These are phyloP conservation scores for Darksidea phi DNA, from an alignment of 495 filamentous ascomycete genomes.

Conservation along the genomic window DNA sequence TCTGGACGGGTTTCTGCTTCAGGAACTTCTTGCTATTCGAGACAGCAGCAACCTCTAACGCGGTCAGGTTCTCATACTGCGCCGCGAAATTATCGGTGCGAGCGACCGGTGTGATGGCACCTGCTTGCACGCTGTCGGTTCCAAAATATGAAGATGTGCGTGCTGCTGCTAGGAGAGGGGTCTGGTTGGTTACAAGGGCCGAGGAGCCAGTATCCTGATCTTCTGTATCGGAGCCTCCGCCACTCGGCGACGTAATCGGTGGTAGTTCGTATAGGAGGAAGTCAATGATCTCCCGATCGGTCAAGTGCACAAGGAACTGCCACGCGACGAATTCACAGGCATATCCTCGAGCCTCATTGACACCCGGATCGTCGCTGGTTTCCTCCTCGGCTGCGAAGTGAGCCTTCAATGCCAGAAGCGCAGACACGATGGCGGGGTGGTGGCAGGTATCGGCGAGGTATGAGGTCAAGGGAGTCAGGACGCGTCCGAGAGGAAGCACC, in stretches of 20 bases:
- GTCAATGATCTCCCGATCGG: constrained; percentile 77
- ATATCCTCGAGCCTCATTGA: constrained; percentile 73
- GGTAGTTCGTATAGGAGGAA: constrained; percentile 81
- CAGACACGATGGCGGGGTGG: constrained; percentile 73
- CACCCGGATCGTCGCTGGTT: constrained; percentile 60
- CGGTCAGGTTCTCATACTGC: constrained; percentile 75
- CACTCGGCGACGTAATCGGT: constrained; percentile 24
- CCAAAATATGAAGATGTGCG: constrained; percentile 39
- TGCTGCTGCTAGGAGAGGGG: constrained; percentile 30
- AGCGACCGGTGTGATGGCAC: constrained; percentile 36
- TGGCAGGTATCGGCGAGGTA: constrained; percentile 63
- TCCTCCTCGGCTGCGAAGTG: constrained; percentile 50
- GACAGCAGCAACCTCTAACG: constrained; percentile 84
- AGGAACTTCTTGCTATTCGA: constrained; percentile 89
- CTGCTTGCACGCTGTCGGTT: constrained; percentile 25
- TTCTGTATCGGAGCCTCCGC: constrained; percentile 6
- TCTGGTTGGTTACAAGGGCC: constrained; percentile 2
- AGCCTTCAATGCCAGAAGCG: constrained; percentile 79
- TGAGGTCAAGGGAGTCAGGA: constrained; percentile 63
- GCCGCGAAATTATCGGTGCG: constrained; percentile 59
- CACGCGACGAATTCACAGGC: constrained; percentile 93
- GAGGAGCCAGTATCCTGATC: background rate
- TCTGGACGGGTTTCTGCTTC: constrained; percentile 80
- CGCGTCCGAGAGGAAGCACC: constrained; percentile 62
- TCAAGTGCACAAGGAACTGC: constrained; percentile 76